Percentiles rank a stretch among this genome's conserved stretches.
Conservation (phyloP, 129 eudicot genomes). For the Lactuca sativa region DNA sequence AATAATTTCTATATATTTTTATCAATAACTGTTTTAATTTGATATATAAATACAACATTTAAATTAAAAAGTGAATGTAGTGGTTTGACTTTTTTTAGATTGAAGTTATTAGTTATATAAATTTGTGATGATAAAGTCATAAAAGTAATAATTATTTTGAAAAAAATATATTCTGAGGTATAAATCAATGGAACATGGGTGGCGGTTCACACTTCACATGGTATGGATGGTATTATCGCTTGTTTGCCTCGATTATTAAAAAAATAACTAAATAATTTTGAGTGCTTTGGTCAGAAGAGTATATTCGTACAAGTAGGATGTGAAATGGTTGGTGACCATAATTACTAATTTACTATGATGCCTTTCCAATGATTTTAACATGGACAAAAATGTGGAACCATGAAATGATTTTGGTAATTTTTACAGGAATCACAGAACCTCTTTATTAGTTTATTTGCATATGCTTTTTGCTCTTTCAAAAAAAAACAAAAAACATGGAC, state of each 20-base stretch:
- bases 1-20: too few relatives aligned
- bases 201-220: slow-evolving; percentile 27
- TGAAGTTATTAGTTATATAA: too few relatives aligned
- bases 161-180: background rate
- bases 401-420: too few relatives aligned
- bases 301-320: slow-evolving; percentile 17
- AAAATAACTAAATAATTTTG: background rate
- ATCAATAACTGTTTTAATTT: background rate
- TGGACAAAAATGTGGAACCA: too few relatives aligned
- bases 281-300: slow-evolving; percentile 24
- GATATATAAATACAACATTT: too few relatives aligned
- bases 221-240: slow-evolving; percentile 15
- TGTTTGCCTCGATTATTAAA: background rate
- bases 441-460: too few relatives aligned
- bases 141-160: background rate
- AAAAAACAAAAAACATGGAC: too few relatives aligned
- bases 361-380: too few relatives aligned
- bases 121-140: background rate
- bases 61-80: background rate
- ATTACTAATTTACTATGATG: background rate
- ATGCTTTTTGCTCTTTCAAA: too few relatives aligned
- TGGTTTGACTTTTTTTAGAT: background rate
- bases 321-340: slow-evolving; percentile 29
- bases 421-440: too few relatives aligned
- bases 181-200: slow-evolving; percentile 18